Base-by-base conservation (phyloP, 805 yeast genomes). In the Cyberlindnera mycetangii region DNA sequence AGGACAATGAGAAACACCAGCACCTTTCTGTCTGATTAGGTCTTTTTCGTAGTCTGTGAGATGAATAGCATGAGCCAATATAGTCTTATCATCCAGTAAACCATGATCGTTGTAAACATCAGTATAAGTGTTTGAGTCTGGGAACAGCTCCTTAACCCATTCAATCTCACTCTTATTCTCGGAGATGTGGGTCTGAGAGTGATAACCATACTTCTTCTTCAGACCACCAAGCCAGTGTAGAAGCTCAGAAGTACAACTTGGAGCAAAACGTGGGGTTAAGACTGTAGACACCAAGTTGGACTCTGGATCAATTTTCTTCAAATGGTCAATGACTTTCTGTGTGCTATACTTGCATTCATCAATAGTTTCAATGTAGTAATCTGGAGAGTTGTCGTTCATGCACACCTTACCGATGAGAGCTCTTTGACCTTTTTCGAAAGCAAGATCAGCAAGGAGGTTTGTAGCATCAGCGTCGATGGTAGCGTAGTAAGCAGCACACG, bases 1-100 rank as follows among this genome's bases (percentile, higher is more conserved):
- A 2, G 99, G 99, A 67, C 99, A 92, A 65, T 93, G 98, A 5
- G 95, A 76, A 15, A 92, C 78, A 11, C 97, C 95, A 25, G 88
- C 68, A 6, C 76, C 66, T 17, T 76, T 74, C 15, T 56, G 50
- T 49, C 71, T 73, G 36, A 93, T 70, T 17, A 85, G 48, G 15
- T 72, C 64, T 33, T 81, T 70, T 62, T 92, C 99, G 3, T 71
- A 71, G 8, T 77, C 79, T 2, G 78, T 53, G 42, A 92, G 68
- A 58, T 90, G 95, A 31, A 93, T 72, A 30, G 93, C 95, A 60
- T 92, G 99, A 0, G 97, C 99, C 47, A 92, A 68, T 24, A 89
- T 79, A 0, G 98, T 89, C 50, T 76, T 77, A 1, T 69, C 62
- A 17, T 76, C 76, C 38, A 92, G 65, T 28, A 92, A 65, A 2